These are phyloP conservation scores for Diplodia mutila DNA, from an alignment of 2,329 filamentous ascomycete species.

Conservation along the genomic window DNA sequence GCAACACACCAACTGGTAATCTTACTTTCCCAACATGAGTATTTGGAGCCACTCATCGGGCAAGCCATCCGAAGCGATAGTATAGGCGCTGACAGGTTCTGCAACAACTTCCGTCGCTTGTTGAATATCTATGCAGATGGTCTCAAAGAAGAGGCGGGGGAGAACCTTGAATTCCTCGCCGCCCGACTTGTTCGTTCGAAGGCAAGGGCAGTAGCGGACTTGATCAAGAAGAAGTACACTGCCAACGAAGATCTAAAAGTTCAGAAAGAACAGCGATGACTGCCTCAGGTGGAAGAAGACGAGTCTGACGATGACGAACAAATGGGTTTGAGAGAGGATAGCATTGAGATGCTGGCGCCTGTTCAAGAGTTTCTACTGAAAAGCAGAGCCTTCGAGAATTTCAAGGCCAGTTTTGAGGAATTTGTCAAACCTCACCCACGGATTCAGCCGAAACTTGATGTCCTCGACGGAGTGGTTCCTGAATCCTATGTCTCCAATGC, in stretches of 20 bases:
- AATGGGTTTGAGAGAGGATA: neutral
- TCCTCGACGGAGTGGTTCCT: neutral
- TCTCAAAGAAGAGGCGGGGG: neutral
- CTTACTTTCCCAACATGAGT: neutral
- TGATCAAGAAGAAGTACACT: too few species aligned
- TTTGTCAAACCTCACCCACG: neutral
- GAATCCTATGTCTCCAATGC: neutral
- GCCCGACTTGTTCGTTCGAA: too few species aligned
- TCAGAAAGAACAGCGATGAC: too few species aligned
- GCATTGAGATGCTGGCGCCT: too few species aligned
- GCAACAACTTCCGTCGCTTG: neutral
- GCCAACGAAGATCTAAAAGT: too few species aligned
- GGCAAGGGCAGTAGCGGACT: too few species aligned
- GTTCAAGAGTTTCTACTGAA: too few species aligned
- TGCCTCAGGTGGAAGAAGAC: too few species aligned
- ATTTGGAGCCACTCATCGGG: neutral
- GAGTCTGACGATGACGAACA: too few species aligned
- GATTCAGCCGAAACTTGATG: too few species aligned
- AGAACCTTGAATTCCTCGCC: neutral
- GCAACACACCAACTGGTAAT: neutral
- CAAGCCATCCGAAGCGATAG: neutral
- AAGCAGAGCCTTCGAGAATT: too few species aligned
- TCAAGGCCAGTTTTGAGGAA: too few species aligned
- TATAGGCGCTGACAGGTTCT: neutral
- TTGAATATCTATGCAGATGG: neutral